phyloP scores from a whole-genome alignment of 495 filamentous ascomycete species.

The Apodospora peruviana region DNA sequence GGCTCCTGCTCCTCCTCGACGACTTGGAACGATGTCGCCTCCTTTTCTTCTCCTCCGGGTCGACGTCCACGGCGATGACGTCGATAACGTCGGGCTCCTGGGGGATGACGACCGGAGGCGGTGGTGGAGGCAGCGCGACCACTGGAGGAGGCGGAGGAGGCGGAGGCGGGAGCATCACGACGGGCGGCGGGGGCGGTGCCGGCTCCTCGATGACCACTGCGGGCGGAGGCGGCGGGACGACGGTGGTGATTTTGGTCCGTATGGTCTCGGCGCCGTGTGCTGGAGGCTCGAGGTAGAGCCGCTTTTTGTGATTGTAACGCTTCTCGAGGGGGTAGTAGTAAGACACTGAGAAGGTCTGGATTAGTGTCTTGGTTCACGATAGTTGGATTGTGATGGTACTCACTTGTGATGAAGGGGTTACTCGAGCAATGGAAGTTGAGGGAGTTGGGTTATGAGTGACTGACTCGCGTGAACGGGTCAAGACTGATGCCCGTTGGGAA shows the following conservation, averaged over 20 bases:
- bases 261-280: slow-evolving; percentile 29
- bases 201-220: slow-evolving; percentile 19
- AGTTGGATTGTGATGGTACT: too few species aligned
- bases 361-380: too few species aligned
- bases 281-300: slow-evolving; percentile 41
- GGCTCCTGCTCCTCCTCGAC: slow-evolving; percentile 19
- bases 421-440: background rate
- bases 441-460: background rate
- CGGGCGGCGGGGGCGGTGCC: slow-evolving; percentile 27
- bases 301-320: slow-evolving; percentile 32
- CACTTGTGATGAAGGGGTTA: background rate
- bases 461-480: background rate
- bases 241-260: slow-evolving; percentile 37
- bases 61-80: slow-evolving; percentile 48
- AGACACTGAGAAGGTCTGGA: slow-evolving; percentile 14
- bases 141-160: slow-evolving; percentile 29
- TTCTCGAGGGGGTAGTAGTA: slow-evolving; percentile 5
- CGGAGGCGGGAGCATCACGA: slow-evolving; percentile 20
- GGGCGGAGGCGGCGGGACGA: slow-evolving; percentile 34
- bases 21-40: slow-evolving; percentile 10
- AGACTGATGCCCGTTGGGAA: too few species aligned
- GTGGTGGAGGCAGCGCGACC: slow-evolving; percentile 17
- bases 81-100: slow-evolving; percentile 38
- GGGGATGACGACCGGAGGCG: slow-evolving; percentile 20
- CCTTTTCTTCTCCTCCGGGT: slow-evolving; percentile 25